phyloP scores from a whole-genome alignment of 1,139 yeast species.

The Spencermartinsiella ligniputridi region DNA sequence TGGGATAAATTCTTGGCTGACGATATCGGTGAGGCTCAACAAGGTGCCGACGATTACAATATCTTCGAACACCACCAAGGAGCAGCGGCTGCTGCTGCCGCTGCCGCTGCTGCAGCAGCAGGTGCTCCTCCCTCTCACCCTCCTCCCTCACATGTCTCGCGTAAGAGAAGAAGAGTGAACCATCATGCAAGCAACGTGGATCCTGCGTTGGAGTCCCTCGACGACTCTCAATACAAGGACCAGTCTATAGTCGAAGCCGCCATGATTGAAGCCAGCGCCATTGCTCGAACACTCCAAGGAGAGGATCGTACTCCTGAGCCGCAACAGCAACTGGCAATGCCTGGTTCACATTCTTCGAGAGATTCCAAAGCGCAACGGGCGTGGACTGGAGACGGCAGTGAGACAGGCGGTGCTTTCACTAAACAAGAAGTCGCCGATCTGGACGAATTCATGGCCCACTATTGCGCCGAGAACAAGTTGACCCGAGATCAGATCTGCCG shows the following conservation, averaged over 20 bases:
- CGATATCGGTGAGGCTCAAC: slow-evolving; percentile 14
- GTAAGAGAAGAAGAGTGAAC: background rate
- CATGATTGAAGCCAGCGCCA: slow-evolving; percentile 27
- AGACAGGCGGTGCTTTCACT: slow-evolving; percentile 48
- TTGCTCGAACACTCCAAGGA: slow-evolving; percentile 15
- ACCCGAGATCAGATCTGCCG: slow-evolving; percentile 67
- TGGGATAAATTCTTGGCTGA: slow-evolving; percentile 24
- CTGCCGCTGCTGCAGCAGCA: slow-evolving; percentile 3
- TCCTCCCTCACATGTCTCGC: background rate
- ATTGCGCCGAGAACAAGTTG: slow-evolving; percentile 57
- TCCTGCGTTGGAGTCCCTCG: slow-evolving; percentile 19
- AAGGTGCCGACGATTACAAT: slow-evolving; percentile 1
- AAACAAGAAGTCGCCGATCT: slow-evolving; percentile 64
- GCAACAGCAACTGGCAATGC: slow-evolving; percentile 1
- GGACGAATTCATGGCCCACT: slow-evolving; percentile 66
- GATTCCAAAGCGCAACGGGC: background rate
- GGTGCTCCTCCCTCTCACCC: slow-evolving; percentile 3
- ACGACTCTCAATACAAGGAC: slow-evolving; percentile 16
- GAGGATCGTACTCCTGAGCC: background rate
- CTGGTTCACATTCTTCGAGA: background rate
- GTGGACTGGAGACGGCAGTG: slow-evolving; percentile 30
- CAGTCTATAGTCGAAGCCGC: slow-evolving; percentile 26
- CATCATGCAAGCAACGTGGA: slow-evolving; percentile 16
- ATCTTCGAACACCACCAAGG: slow-evolving; percentile 6
- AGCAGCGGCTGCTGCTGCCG: slow-evolving; percentile 4